Evolutionary conservation across 768 basidiomycete genomes (phyloP).

Genomic region (Lactifluus subvellereus): DNA sequence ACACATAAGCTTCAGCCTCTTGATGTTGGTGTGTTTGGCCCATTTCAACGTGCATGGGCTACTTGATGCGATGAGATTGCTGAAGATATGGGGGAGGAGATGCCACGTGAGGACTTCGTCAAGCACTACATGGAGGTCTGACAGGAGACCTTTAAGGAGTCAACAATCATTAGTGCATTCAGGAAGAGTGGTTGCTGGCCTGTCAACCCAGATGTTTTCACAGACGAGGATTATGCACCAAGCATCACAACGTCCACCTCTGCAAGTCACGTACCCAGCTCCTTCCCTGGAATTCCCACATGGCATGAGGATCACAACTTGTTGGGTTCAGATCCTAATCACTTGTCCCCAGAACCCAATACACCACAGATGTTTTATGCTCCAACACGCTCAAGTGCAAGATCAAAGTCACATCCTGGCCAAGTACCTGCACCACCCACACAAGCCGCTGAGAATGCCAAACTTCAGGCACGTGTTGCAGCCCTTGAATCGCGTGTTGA

Average conservation of each 20-base stretch:
- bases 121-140: not conserved
- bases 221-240: not conserved
- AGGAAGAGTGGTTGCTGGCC: not conserved
- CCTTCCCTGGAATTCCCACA: not conserved
- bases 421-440: too few relatives aligned
- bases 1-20: constrained; percentile 8
- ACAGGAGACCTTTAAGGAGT: not conserved
- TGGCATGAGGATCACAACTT: too few relatives aligned
- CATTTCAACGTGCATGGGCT: too few relatives aligned
- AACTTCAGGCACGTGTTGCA: not conserved
- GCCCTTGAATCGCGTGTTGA: not conserved
- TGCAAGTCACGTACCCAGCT: not conserved
- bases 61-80: not conserved
- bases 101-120: not conserved
- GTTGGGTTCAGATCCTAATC: too few relatives aligned
- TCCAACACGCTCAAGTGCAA: too few relatives aligned
- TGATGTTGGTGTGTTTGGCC: not conserved
- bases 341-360: too few relatives aligned
- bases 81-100: not conserved
- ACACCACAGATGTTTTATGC: too few relatives aligned
- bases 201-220: not conserved
- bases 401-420: too few relatives aligned
- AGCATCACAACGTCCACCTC: not conserved
- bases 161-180: not conserved
- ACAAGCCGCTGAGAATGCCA: too few relatives aligned